Base-by-base conservation (phyloP, 176 grass and related monocot genomes). In the Hyparrhenia diplandra region DNA sequence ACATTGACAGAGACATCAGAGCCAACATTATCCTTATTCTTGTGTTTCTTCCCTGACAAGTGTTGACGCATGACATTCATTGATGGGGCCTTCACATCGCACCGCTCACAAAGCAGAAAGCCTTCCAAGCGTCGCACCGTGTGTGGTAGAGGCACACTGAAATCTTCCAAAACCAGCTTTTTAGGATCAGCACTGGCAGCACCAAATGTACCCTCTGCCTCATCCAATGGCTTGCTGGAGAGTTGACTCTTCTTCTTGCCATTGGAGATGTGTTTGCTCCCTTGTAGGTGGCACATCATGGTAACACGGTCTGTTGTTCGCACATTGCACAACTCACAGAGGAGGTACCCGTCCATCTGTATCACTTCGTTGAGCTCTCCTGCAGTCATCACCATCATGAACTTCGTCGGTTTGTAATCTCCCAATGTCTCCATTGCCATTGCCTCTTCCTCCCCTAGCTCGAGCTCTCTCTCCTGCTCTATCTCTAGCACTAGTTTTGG, bases 281-380 rank as follows among this genome's bases (percentile, higher is more conserved):
- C 31, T 32, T 32, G 31, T 32, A 32, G 9, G 77, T 89, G 87
- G 32, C 54, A 76, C 77, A 80, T 54, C 87, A 89, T 89, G 14
- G 77, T 76, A 4, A 81, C 34, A 1, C 64, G 40, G 27, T 85
- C 82, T 2, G 54, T 0, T 0, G 69, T 24, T 20, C 27, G 24
- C 10, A 76, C 52, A 5, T 80, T 52, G 77, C 87, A 85, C 23
- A 69, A 32, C 4, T 32, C 31, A 4, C 31, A 32, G 4, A 32
- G 31, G 63, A 89, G 20, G 87, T 52, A 84, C 13, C 82, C 87
- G 20, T 85, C 65, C 76, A 85, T 84, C 82, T 89, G 87, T 54
- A 46, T 8, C 54, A 76, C 82, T 31, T 75, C 29, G 4, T 69
- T 25, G 32, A 41, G 3, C 0, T 0, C 16, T 34, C 75, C 75